Percentiles rank a stretch among this genome's conserved stretches.
phyloP scores from a whole-genome alignment of 2,329 filamentous ascomycete species.

The Neofusicoccum umdonicola region DNA sequence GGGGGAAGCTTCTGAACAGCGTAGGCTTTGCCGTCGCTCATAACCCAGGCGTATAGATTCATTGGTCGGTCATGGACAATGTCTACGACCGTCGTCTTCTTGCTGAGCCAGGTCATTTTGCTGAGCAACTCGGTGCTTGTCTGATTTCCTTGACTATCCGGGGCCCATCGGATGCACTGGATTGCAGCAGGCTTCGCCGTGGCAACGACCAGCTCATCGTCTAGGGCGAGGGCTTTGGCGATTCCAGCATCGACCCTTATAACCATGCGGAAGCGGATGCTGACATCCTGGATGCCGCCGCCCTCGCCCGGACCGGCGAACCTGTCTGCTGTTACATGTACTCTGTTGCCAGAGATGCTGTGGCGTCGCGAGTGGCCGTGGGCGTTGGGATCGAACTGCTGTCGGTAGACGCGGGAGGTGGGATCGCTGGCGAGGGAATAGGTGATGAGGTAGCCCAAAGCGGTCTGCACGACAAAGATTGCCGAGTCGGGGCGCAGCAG shows the following conservation, averaged over 20 bases:
- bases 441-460: slow-evolving; percentile 83
- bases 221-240: slow-evolving; percentile 78
- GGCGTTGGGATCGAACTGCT: slow-evolving; percentile 64
- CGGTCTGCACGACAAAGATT: slow-evolving; percentile 87
- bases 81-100: slow-evolving; percentile 65
- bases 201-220: slow-evolving; percentile 89
- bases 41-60: slow-evolving; percentile 93
- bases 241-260: slow-evolving; percentile 98
- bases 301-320: slow-evolving; percentile 73
- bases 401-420: slow-evolving; percentile 78
- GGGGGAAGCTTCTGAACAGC: slow-evolving; percentile 71
- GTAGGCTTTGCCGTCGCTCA: slow-evolving; percentile 81
- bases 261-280: slow-evolving; percentile 91
- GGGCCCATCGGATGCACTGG: slow-evolving; percentile 93
- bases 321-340: slow-evolving; percentile 37
- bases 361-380: slow-evolving; percentile 49
- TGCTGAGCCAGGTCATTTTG: slow-evolving; percentile 81
- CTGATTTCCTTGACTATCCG: slow-evolving; percentile 76
- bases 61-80: slow-evolving; percentile 96
- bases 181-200: slow-evolving; percentile 90
- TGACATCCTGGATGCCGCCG: slow-evolving; percentile 78
- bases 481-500: slow-evolving; percentile 87
- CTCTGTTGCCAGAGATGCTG: slow-evolving; percentile 40
- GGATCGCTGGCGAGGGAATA: slow-evolving; percentile 88
- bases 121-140: slow-evolving; percentile 88